These are phyloP conservation scores for Arabis alpina DNA, from an alignment of 345 rosid genomes.

Conservation along the genomic window DNA sequence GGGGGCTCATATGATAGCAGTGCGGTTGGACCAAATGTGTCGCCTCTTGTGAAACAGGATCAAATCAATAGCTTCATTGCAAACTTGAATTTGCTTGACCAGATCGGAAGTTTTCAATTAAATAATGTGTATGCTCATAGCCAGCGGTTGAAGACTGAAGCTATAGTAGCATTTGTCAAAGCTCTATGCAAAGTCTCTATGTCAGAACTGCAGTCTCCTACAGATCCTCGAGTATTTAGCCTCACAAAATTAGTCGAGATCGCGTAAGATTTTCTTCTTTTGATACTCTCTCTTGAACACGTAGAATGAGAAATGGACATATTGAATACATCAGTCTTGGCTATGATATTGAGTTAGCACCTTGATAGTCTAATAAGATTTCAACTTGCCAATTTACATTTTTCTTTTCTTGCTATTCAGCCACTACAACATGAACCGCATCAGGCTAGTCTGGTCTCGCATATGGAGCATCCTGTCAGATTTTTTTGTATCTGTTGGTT, in stretches of 20 bases:
- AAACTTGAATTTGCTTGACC: constrained; percentile 94
- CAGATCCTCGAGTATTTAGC: constrained; percentile 99
- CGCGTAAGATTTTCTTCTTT: constrained; percentile 64
- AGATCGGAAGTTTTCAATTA: constrained; percentile 91
- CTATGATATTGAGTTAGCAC: constrained; percentile 12
- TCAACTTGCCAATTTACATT: constrained; percentile 12
- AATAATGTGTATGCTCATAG: constrained; percentile 96
- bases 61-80: constrained; percentile 79
- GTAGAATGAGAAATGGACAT: constrained; percentile 25
- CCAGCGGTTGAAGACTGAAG: constrained; percentile 91
- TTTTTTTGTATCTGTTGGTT: constrained; percentile 93
- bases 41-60: constrained; percentile 73
- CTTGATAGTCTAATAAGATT: constrained; percentile 24
- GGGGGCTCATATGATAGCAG: constrained; percentile 96
- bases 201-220: constrained; percentile 92
- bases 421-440: constrained; percentile 97
- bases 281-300: constrained; percentile 12
- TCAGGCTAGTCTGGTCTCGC: constrained; percentile 96
- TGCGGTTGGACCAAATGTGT: constrained; percentile 60
- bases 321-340: constrained; percentile 20
- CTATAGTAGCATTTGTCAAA: constrained; percentile 91
- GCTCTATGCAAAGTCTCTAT: constrained; percentile 95
- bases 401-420: constrained; percentile 51
- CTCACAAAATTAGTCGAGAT: constrained; percentile 95
- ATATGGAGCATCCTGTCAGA: constrained; percentile 96